Evolutionary conservation across 2,329 filamentous ascomycete genomes (phyloP).

Genomic region (Colletotrichum spaethianum): DNA sequence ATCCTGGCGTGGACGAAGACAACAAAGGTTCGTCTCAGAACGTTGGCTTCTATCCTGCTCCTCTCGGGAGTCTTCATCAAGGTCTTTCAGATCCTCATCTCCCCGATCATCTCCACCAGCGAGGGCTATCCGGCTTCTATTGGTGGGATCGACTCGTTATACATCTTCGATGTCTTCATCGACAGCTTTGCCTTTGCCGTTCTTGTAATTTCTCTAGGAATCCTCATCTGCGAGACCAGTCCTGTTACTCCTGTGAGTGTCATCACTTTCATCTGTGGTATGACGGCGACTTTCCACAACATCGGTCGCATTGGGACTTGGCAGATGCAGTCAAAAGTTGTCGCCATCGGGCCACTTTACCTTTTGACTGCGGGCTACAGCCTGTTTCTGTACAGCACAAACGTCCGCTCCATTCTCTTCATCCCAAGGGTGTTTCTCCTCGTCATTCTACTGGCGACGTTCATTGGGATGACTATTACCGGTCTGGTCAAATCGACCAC

Average conservation of each 20-base stretch:
- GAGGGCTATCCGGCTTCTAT: constrained; percentile 43
- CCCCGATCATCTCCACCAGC: constrained; percentile 47
- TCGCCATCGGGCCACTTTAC: constrained; percentile 56
- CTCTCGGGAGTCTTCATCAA: constrained; percentile 56
- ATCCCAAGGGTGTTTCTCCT: constrained; percentile 58
- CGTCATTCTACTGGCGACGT: constrained; percentile 54
- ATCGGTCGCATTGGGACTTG: constrained; percentile 59
- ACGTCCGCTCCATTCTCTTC: constrained; percentile 59
- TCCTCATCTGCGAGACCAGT: constrained; percentile 64
- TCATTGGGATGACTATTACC: constrained; percentile 55
- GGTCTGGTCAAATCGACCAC: constrained; percentile 49
- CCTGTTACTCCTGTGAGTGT: constrained; percentile 59
- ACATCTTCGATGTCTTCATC: constrained; percentile 63
- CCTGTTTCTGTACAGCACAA: constrained; percentile 59
- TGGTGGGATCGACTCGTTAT: constrained; percentile 59
- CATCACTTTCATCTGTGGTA: constrained; percentile 60
- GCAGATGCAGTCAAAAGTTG: constrained; percentile 56
- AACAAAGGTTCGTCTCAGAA: constrained; percentile 61
- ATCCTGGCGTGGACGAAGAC: constrained; percentile 66
- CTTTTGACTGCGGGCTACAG: constrained; percentile 58
- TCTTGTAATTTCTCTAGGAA: constrained; percentile 59
- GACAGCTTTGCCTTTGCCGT: constrained; percentile 63
- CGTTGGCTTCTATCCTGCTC: constrained; percentile 59
- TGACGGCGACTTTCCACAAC: constrained; percentile 53
- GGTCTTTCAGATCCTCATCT: constrained; percentile 53